Base-by-base conservation (phyloP, 805 yeast species). In the Starmera amethionina region DNA sequence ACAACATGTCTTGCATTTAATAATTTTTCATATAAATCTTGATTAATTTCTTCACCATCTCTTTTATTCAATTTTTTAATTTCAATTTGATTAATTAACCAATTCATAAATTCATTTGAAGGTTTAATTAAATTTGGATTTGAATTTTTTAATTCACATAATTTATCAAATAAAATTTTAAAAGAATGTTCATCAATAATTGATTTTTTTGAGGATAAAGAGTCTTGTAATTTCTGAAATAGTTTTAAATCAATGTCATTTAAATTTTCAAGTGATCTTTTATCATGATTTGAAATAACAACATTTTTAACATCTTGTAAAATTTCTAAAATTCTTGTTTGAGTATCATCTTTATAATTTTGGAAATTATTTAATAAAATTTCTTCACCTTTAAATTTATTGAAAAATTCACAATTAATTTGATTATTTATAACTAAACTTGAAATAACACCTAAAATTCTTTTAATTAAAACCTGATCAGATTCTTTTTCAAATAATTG, bases 51-150 rank as follows among this genome's bases (percentile, higher is more conserved):
- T 32, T 63, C 56, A 15, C 47, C 42, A 9, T 56, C 56, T 35
- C 57, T 44, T 43, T 55, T 52, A 6, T 36, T 35, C 13, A 46
- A 38, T 32, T 48, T 49, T 51, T 72, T 51, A 34, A 45, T 35
- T 22, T 60, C 63, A 5, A 63, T 55, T 47, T 78, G 74, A 30
- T 60, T 53, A 15, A 75, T 66, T 32, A 86, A 57, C 95, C 95
- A 86, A 18, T 68, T 59, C 35, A 83, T 43, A 47, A 85, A 86
- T 2, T 62, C 65, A 4, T 27, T 32, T 31, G n/a, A 38, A 42
- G 1, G 51, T 34, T 34, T 48, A 11, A 59, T 51, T 30, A 69
- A 56, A 0, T 60, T 46, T 4, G 49, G 46, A 34, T 56, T 54
- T 16, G 57, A 48, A 9, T 51, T 42, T 43, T 68, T 65, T 33